These are phyloP conservation scores for Chlamydomonas incerta DNA, from an alignment of 139 green algal species.

Conservation along the genomic window DNA sequence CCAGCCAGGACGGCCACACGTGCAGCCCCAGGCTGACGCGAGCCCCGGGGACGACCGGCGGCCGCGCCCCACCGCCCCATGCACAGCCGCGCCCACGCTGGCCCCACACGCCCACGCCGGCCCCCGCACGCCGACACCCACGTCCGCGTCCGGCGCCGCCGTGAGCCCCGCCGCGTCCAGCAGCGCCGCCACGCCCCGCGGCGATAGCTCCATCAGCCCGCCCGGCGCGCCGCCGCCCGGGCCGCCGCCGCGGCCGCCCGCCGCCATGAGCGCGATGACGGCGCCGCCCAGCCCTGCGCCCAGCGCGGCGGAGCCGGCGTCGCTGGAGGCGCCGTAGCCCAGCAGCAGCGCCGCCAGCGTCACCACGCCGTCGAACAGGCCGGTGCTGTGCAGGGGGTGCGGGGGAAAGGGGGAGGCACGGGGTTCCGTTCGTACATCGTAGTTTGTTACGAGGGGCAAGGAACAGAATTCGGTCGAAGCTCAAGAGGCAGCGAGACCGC, in stretches of 20 bases:
- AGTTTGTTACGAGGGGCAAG: too few relatives aligned
- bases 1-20: too few relatives aligned
- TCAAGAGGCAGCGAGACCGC: too few relatives aligned
- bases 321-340: slow-evolving; percentile 50
- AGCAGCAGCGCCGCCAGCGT: slow-evolving; percentile 66
- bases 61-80: too few relatives aligned
- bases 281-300: slow-evolving; percentile 45
- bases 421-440: too few relatives aligned
- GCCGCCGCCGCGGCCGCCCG: neutral
- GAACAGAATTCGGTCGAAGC: too few relatives aligned
- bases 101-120: too few relatives aligned
- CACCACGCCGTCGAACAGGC: slow-evolving; percentile 71
- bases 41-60: too few relatives aligned
- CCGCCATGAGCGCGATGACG: slow-evolving; percentile 22
- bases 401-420: too few relatives aligned
- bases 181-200: slow-evolving; percentile 62
- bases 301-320: slow-evolving; percentile 43
- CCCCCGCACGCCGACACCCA: neutral
- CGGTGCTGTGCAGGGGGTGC: too few relatives aligned
- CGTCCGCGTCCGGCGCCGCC: slow-evolving; percentile 52
- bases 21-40: too few relatives aligned
- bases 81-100: too few relatives aligned
- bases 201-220: slow-evolving; percentile 71
- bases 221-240: neutral
- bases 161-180: slow-evolving; percentile 56